Conservation (phyloP, 768 basidiomycete genomes). For the Rhodotorula taiwanensis region DNA sequence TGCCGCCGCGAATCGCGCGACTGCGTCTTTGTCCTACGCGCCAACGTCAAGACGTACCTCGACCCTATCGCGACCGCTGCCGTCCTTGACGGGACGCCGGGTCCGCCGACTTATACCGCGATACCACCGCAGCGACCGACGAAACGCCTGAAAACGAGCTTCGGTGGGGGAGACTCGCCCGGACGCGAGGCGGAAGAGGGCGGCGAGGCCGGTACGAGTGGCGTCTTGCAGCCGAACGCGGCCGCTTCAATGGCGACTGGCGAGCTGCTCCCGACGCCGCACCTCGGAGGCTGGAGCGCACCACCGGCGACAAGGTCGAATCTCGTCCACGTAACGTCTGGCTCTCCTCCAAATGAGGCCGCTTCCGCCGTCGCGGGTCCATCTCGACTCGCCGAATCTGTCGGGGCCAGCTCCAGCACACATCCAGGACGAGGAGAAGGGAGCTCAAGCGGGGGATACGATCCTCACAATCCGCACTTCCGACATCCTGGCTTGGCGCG, state of each 20-base stretch:
- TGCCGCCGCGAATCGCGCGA: conserved; percentile 36
- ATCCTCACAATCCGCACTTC: background rate
- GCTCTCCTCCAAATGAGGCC: too few species aligned
- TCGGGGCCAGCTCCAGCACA: background rate
- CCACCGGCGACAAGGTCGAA: background rate
- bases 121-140: too few species aligned
- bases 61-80: background rate
- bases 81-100: too few species aligned
- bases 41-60: conserved; percentile 14
- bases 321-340: background rate
- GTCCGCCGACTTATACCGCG: too few species aligned
- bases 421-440: background rate
- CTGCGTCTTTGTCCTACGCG: conserved; percentile 31
- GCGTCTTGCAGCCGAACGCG: too few species aligned
- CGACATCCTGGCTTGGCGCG: background rate
- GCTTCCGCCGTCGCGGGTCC: background rate
- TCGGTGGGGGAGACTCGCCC: too few species aligned
- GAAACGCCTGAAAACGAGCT: too few species aligned
- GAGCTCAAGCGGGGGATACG: background rate
- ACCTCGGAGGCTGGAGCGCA: background rate
- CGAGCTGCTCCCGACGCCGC: background rate
- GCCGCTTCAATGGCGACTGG: too few species aligned
- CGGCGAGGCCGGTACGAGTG: too few species aligned
- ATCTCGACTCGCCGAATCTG: background rate
- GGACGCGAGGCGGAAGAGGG: too few species aligned